phyloP scores from a whole-genome alignment of 2,329 filamentous ascomycete genomes.

The Cadophora luteo-olivacea region DNA sequence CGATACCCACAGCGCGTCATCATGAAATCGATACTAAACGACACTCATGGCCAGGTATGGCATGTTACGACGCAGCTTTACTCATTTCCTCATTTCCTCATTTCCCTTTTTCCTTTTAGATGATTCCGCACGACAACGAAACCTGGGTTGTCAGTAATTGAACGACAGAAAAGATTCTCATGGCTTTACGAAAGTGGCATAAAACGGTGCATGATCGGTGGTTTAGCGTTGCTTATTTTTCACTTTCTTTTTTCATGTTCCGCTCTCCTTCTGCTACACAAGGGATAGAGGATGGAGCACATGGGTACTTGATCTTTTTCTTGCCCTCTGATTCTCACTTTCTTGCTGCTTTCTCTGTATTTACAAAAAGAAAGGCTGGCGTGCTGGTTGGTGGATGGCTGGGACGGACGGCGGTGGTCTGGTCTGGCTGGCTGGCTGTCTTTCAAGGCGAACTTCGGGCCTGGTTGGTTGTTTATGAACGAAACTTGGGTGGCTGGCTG shows the following conservation, averaged over 20 bases:
- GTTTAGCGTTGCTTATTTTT: constrained; percentile 34
- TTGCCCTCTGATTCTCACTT: neutral
- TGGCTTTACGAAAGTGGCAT: constrained; percentile 32
- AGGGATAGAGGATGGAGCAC: constrained; percentile 22
- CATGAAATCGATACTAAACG: neutral
- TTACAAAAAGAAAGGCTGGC: constrained; percentile 27
- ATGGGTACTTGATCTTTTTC: neutral
- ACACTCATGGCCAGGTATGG: constrained; percentile 6
- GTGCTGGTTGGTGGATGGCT: constrained; percentile 4
- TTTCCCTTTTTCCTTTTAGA: constrained; percentile 1
- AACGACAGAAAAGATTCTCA: constrained; percentile 21
- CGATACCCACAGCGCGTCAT: neutral
- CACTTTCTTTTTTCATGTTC: neutral
- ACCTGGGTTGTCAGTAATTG: constrained; percentile 29
- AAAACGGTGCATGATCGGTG: constrained; percentile 39
- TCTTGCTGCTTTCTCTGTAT: constrained; percentile 25
- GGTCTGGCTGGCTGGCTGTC: neutral
- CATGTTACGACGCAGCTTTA: neutral
- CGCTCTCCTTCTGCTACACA: neutral
- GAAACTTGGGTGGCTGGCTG: constrained; percentile 20
- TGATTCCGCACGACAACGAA: constrained; percentile 9
- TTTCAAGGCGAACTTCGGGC: constrained; percentile 3
- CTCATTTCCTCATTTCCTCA: constrained; percentile 12
- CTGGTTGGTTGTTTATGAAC: constrained; percentile 8
- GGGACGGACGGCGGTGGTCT: constrained; percentile 2